Evolutionary conservation across 2,329 filamentous ascomycete species (phyloP).

Genomic region (Rhynchosporium agropyri): DNA sequence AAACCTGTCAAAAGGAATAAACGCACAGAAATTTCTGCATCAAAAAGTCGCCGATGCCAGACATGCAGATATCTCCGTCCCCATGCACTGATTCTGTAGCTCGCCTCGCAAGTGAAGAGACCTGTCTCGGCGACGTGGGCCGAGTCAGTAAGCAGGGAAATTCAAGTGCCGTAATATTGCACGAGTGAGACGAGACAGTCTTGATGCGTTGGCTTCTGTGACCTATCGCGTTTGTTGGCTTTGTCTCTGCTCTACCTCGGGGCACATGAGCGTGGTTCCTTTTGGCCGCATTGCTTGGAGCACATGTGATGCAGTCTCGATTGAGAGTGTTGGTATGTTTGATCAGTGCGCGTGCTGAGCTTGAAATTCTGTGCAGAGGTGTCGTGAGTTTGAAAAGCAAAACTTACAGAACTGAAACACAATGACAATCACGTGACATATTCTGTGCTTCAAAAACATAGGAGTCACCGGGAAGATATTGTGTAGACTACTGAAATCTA

Average conservation of each 20-base stretch:
- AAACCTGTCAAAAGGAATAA: too few relatives aligned
- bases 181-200: neutral
- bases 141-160: neutral
- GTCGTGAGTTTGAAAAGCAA: too few relatives aligned
- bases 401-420: too few relatives aligned
- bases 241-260: neutral
- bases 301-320: constrained; percentile 1
- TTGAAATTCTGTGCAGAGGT: too few relatives aligned
- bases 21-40: too few relatives aligned
- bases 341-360: too few relatives aligned
- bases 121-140: constrained; percentile 12
- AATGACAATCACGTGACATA: too few relatives aligned
- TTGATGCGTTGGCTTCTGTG: constrained; percentile 1
- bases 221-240: constrained; percentile 9
- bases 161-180: constrained; percentile 4
- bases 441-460: too few relatives aligned
- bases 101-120: neutral
- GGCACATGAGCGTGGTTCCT: neutral
- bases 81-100: neutral
- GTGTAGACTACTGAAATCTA: too few relatives aligned
- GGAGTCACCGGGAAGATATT: too few relatives aligned
- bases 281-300: constrained; percentile 1
- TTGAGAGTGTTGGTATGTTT: too few relatives aligned
- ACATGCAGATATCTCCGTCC: neutral
- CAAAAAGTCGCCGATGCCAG: constrained; percentile 3